Base-by-base conservation (phyloP, 1,284 basidiomycete species). In the Ustilago crameri region DNA sequence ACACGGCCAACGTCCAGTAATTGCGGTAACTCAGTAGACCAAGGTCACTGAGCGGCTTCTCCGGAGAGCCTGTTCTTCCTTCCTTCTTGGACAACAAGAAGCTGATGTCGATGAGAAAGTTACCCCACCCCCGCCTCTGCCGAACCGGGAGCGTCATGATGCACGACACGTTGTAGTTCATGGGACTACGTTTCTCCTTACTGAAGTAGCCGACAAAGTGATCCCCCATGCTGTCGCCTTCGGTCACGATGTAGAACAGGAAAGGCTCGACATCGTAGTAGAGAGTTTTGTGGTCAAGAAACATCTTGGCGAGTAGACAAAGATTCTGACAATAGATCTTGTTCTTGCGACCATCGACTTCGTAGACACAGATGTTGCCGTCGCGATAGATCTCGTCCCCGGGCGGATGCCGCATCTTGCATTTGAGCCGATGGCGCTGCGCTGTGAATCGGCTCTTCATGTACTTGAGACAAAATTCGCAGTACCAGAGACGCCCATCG, bases 241-340 rank as follows among this genome's bases (percentile, higher is more conserved):
- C 92, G 3, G 95, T 92, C 86, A 97, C 93, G 77, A 98, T 93
- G 84, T 99, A 99, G 85, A 98, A 99, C 30, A 99, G 86, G 85
- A 99, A 99, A 0, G 96, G 96, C 84, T 98, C 96, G 63, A 98
- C 96, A 84, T 99, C 96, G 85, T 99, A 98, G 85, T 98, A 98
- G 42, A 99, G 89, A 20, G 95, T 98, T 85, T 99, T 99, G 86
- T 98, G 95, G 82, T 98, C 95, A 73, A 99, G 89, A 84, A 98
- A 99, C 93, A 98, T 97, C 85, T 98, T 98, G 58, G 95, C 95
- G 27, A 99, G 87, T 55, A 99, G 87, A 85, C 96, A 98, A n/a
- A 99, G 88, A 82, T 99, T 98, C 84, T 98, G 96, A 83, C 96
- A 98, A 84, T 98, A 99, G 78, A 98, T 98, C 60, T 98, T 98